Conservation (phyloP, 257 asterid genomes). For the Sherardia arvensis region DNA sequence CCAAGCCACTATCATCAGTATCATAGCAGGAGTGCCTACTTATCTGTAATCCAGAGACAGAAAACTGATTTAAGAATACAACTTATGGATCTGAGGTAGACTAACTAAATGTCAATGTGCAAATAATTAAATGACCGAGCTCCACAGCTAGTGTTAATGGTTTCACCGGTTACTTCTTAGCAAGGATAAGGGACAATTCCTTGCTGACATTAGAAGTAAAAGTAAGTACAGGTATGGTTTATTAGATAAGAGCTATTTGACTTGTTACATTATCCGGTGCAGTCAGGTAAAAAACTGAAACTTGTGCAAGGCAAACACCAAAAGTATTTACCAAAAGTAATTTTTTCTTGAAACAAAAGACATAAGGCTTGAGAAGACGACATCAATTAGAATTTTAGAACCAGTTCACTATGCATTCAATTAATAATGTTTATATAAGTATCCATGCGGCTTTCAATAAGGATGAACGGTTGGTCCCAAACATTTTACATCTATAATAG, state of each 20-base stretch:
- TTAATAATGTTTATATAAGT: not conserved
- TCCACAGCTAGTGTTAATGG: not conserved
- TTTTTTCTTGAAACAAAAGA: too few species aligned
- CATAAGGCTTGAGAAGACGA: not conserved
- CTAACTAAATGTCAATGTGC: not conserved
- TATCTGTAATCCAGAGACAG: conserved; percentile 41
- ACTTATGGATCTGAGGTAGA: not conserved
- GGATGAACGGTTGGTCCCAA: not conserved
- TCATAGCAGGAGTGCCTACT: conserved; percentile 92
- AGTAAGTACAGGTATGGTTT: too few species aligned
- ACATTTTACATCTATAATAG: not conserved
- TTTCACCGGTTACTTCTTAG: not conserved
- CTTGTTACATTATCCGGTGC: not conserved
- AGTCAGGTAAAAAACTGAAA: not conserved
- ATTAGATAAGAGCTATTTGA: not conserved
- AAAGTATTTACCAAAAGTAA: too few species aligned
- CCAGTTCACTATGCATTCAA: too few species aligned
- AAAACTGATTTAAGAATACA: conserved; percentile 6
- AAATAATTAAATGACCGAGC: not conserved
- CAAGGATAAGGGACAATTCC: not conserved
- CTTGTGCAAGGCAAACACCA: too few species aligned
- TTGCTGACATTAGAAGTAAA: too few species aligned
- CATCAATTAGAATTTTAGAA: not conserved
- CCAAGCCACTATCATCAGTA: conserved; percentile 97
- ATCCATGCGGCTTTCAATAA: not conserved